Base-by-base conservation (phyloP, 495 filamentous ascomycete genomes). In the Thermothielavioides terrestris region DNA sequence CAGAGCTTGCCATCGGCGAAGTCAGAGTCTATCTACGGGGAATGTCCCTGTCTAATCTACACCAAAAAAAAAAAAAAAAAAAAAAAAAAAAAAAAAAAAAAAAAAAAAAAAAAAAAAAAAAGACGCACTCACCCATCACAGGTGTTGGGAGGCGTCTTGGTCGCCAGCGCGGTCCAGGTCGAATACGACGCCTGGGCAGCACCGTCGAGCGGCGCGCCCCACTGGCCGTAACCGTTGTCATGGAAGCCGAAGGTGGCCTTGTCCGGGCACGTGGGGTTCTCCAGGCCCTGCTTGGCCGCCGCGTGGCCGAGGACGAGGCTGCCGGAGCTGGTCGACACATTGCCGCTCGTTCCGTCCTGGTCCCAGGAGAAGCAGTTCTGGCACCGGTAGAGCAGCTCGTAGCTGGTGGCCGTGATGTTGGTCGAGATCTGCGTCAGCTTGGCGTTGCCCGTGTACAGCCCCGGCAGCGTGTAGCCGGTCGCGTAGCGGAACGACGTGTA, bases 371-470 rank as follows among this genome's bases (percentile, higher is more conserved):
- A 69, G 64, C 83, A 86, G 60, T 76, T 69, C 56, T 79, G 65
- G 68, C 82, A 86, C 20, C 77, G 70, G 63, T 81, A 85, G 25
- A 82, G 72, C 17, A 82, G 59, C 43, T 74, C 73, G 59, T 75
- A 86, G 56, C 70, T 53, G 32, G 65, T 68, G 37, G 70, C 61
- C 56, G 76, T 81, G 49, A 81, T 62, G 40, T 58, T 71, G n/a
- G 72, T 68, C n/a, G 72, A 76, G 46, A 85, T 74, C 42, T 76
- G 75, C 1, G 77, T 80, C 17, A 78, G 48, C 22, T 71, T 76
- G 15, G 79, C 80, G 52, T 74, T 73, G 34, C 80, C 81, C 12
- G 69, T 71, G 57, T 85, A 86, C 26, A 77, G 39, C 4, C 65
- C 67, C 0, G 83, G 83, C 14, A 70, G 64, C 26, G 70, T 65